These are phyloP conservation scores for Fabrea salina DNA, from an alignment of 169 alveolate genomes.

Conservation along the genomic window DNA sequence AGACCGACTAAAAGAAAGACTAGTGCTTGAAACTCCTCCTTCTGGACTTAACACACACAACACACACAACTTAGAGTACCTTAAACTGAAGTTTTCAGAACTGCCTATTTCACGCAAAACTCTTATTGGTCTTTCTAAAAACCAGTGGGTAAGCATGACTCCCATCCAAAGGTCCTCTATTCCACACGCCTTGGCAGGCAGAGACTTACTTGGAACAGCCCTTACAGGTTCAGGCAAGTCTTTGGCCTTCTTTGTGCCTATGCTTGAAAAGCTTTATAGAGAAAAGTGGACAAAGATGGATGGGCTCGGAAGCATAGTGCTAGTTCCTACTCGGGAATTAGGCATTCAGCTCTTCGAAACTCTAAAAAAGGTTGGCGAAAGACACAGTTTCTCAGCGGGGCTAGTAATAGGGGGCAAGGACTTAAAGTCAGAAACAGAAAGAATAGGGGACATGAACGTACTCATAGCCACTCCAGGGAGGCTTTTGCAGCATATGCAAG, in stretches of 20 bases:
- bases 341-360: constrained; percentile 91
- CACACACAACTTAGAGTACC: neutral
- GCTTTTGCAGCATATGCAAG: constrained; percentile 92
- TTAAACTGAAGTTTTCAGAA: constrained; percentile 68
- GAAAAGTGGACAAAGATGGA: constrained; percentile 64
- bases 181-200: constrained; percentile 90
- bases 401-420: constrained; percentile 92
- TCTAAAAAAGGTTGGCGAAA: constrained; percentile 75
- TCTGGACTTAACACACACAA: constrained; percentile 5
- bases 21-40: neutral
- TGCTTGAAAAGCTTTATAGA: constrained; percentile 86
- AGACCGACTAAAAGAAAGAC: neutral
- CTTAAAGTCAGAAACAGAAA: constrained; percentile 82
- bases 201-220: constrained; percentile 87
- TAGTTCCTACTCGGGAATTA: constrained; percentile 91
- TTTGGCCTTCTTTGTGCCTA: constrained; percentile 87
- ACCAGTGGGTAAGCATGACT: constrained; percentile 84
- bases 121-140: constrained; percentile 73
- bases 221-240: constrained; percentile 96
- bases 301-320: constrained; percentile 83
- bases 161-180: constrained; percentile 84
- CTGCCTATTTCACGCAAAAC: constrained; percentile 84
- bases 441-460: constrained; percentile 78
- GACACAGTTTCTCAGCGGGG: constrained; percentile 89
- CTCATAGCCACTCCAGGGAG: constrained; percentile 96